Evolutionary conservation across 169 alveolate genomes (phyloP), one percentile per base, ranked within the genome.

Genomic region (Babesia divergens): DNA sequence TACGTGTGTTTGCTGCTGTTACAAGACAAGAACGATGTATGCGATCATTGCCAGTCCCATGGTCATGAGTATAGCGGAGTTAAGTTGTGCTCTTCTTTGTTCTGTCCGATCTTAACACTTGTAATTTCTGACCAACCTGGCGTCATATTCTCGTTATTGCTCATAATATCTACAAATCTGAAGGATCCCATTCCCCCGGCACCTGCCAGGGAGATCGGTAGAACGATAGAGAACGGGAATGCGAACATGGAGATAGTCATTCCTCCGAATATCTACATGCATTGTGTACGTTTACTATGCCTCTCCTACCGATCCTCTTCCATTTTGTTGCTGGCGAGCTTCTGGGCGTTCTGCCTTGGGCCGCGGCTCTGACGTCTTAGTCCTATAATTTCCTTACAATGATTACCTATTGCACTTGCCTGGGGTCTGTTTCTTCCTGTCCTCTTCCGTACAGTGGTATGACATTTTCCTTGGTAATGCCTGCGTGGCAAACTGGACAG

Each of bases 401-500:
- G 43, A 38, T 2, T 55, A 35, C 22, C 3, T 16, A 58, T 22
- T 0, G 1, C 20, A 11, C 74, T 46, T 82, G 85, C 84, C 93
- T 90, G 34, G 92, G 94, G 50, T 90, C 94, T 38, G 53, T 72
- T 44, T 62, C 81, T 32, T 76, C 90, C 49, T 82, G 71, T 1
- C 94, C 94, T 49, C 92, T 84, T 3, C 94, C 94, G 50, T 94
- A 96, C 13, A 96, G 74, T 6, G 99, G 99, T 24, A 94, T 95
- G 35, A 96, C 91, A 62, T 92, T 90, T 42, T 93, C 95, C 75
- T 86, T 89, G n/a, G 95, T 72, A 29, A 95, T 94, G 53, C 96
- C 97, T 74, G 96, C 93, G 65, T 96, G 94, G 70, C 99, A 96
- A 37, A 93, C 96, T 35, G 99, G 99, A 68, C 99, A 96, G 46